A percentile compares a stretch with the other conserved stretches of the same genome.
Evolutionary conservation across 768 basidiomycete species (phyloP).

Genomic region (Naganishia friedmannii): DNA sequence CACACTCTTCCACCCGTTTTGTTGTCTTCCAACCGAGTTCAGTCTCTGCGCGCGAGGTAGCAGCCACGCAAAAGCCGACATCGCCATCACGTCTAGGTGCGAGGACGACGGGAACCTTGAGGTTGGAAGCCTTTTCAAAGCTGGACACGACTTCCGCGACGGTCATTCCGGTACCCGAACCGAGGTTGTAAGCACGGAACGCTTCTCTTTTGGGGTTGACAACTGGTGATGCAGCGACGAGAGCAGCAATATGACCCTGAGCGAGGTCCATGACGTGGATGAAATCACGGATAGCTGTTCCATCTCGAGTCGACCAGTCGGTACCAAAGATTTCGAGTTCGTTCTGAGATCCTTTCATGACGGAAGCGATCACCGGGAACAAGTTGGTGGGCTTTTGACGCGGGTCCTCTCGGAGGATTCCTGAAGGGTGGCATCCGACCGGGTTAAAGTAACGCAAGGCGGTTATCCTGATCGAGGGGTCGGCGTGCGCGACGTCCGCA

Average conservation of each 20-base stretch:
- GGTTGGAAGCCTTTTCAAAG: background rate
- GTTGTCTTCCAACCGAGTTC: background rate
- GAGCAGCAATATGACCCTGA: slow-evolving; percentile 81
- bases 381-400: slow-evolving; percentile 90
- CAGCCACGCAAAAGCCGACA: background rate
- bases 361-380: slow-evolving; percentile 85
- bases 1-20: background rate
- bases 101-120: background rate
- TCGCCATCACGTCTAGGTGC: background rate
- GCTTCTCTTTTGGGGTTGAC: slow-evolving; percentile 36
- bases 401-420: slow-evolving; percentile 94
- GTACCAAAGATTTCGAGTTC: slow-evolving; percentile 80
- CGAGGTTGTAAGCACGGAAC: slow-evolving; percentile 94
- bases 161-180: slow-evolving; percentile 67
- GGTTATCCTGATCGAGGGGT: slow-evolving; percentile 61
- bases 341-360: slow-evolving; percentile 80
- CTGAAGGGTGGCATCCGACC: slow-evolving; percentile 96
- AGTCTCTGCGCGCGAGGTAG: background rate
- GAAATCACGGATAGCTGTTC: slow-evolving; percentile 87
- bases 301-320: slow-evolving; percentile 96
- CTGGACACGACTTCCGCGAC: background rate
- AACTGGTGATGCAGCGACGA: slow-evolving; percentile 64
- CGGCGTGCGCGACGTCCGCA: slow-evolving; percentile 74
- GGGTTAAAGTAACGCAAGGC: slow-evolving; percentile 98
- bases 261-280: slow-evolving; percentile 80